A percentile compares a stretch with the other conserved stretches of the same genome.
phyloP scores from a whole-genome alignment of 202 grass and related monocot genomes.

The Dendrocalamus latiflorus region DNA sequence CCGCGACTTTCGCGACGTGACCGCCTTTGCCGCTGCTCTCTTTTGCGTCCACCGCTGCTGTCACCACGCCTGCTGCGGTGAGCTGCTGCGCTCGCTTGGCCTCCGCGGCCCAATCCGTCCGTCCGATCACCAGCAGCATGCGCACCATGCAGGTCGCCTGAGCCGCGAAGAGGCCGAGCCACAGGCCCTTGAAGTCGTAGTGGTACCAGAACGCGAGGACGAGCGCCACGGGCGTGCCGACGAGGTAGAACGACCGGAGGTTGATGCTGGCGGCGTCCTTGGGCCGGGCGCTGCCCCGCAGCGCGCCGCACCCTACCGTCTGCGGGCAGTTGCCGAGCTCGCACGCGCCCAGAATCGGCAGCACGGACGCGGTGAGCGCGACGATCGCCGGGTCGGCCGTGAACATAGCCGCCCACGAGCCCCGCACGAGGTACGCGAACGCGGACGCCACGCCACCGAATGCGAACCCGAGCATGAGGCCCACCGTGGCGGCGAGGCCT shows the following conservation, averaged over 20 bases:
- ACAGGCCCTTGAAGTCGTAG: constrained; percentile 82
- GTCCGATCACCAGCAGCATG: constrained; percentile 60
- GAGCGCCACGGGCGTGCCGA: constrained; percentile 82
- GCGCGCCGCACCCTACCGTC: constrained; percentile 69
- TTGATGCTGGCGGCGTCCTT: constrained; percentile 78
- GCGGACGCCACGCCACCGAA: constrained; percentile 52
- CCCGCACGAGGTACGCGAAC: constrained; percentile 60
- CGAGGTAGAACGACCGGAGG: constrained; percentile 75
- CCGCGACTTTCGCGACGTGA: background rate
- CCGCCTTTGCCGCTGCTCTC: constrained; percentile 12
- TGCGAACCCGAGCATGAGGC: constrained; percentile 62
- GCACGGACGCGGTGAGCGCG: constrained; percentile 68
- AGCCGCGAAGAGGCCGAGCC: constrained; percentile 81
- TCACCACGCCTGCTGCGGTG: constrained; percentile 37
- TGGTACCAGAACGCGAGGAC: constrained; percentile 54
- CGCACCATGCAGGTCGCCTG: constrained; percentile 61
- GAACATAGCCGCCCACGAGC: constrained; percentile 74
- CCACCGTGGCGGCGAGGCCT: constrained; percentile 41
- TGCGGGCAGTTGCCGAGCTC: constrained; percentile 93
- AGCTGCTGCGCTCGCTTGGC: constrained; percentile 74
- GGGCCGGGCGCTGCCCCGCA: constrained; percentile 71
- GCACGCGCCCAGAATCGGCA: constrained; percentile 75
- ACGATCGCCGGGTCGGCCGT: constrained; percentile 67
- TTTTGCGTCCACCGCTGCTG: background rate
- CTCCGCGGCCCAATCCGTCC: constrained; percentile 62